phyloP scores from a whole-genome alignment of 768 basidiomycete genomes.

The Mycena alexandri region DNA sequence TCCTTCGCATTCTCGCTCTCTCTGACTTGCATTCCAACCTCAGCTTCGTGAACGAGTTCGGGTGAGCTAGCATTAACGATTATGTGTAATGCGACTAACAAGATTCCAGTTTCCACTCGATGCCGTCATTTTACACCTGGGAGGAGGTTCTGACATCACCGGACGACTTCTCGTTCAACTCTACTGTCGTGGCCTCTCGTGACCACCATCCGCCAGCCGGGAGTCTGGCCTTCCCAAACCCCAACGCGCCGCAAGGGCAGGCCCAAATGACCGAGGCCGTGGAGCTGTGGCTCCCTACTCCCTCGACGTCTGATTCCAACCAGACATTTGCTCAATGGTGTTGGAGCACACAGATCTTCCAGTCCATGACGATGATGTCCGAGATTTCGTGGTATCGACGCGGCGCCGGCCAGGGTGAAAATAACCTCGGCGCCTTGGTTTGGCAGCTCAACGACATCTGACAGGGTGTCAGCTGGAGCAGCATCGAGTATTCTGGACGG shows the following conservation, averaged over 20 bases:
- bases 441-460: constrained; percentile 75
- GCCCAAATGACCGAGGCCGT: constrained; percentile 65
- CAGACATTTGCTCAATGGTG: constrained; percentile 75
- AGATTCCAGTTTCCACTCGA: constrained; percentile 65
- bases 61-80: constrained; percentile 46
- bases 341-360: constrained; percentile 73
- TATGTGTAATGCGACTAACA: too few species aligned
- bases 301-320: constrained; percentile 60
- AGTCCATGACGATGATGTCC: constrained; percentile 70
- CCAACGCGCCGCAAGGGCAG: constrained; percentile 66
- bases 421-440: constrained; percentile 69
- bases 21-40: not conserved
- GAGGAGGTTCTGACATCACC: constrained; percentile 64
- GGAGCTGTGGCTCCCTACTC: constrained; percentile 68
- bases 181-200: constrained; percentile 66
- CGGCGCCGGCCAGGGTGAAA: constrained; percentile 69
- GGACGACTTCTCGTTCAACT: constrained; percentile 69
- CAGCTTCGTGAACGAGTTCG: constrained; percentile 72
- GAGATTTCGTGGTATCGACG: constrained; percentile 71
- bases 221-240: constrained; percentile 65
- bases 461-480: constrained; percentile 70
- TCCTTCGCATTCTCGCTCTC: too few species aligned
- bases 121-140: constrained; percentile 74
- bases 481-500: constrained; percentile 68
- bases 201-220: constrained; percentile 71